Evolutionary conservation across 768 basidiomycete genomes (phyloP), one percentile per base, ranked within the genome.

Genomic region (Tylopilus vinaceipallidus): DNA sequence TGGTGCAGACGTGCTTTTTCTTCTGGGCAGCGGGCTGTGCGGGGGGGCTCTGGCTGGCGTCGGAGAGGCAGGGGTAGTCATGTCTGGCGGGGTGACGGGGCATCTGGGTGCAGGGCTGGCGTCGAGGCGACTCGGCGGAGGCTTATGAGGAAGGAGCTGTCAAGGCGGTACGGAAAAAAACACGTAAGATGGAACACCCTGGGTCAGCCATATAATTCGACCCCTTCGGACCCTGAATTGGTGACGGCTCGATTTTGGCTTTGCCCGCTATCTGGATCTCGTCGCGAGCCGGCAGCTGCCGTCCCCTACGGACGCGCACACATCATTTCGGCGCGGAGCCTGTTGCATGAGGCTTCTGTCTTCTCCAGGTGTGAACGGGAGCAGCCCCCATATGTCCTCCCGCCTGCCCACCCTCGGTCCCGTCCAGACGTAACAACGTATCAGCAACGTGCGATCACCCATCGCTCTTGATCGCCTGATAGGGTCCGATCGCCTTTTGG

Each of bases 1-100:
- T 82, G 1, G 67, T 57, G 64, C 92, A 95, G 48, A 86, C 67
- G 59, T 93, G 80, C 42, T 70, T 68, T 59, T 70, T 68, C 66
- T 70, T 68, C 11, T 46, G 44, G 22, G 35, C 40, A 11, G 49
- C 27, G 7, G 42, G 45, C 4, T 56, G 45, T 0, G 60, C 47
- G 33, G 66, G 50, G 13, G 52, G 20, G 30, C 62, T 58, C 33
- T 50, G 65, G 41, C 55, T 59, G 0, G 64, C 52, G 42, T 70
- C 68, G 34, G 67, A 65, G 22, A 57, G 49, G 38, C 63, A 67
- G 3, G 61, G 20, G 40, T 62, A 67, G 45, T 66, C 67, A 4
- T 67, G 57, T 55, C 63, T 66, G 17, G 59, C 29, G 50, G 62
- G 44, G 51, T 70, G 66, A 34, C 66, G 66, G 47, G 66, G 66